Conservation (phyloP, 345 rosid species). For the Euphorbia tirucalli region DNA sequence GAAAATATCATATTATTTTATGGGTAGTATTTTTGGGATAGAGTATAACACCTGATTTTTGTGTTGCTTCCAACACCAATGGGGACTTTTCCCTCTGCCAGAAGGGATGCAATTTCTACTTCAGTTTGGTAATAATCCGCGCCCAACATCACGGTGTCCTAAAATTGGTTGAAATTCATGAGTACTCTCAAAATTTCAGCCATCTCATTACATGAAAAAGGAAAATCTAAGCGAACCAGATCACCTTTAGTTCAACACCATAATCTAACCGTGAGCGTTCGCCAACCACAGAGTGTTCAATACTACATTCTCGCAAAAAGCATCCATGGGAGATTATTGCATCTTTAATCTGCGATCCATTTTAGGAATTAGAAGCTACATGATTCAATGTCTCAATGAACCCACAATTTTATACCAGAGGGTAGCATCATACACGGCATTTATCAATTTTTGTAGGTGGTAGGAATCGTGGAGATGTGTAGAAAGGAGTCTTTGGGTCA, state of each 20-base stretch:
- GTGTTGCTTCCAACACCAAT: slow-evolving; percentile 80
- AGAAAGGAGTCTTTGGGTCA: slow-evolving; percentile 83
- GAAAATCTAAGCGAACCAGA: background rate
- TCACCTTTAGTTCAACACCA: slow-evolving; percentile 85
- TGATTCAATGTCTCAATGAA: slow-evolving; percentile 14
- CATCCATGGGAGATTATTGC: slow-evolving; percentile 95
- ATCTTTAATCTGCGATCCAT: slow-evolving; percentile 56
- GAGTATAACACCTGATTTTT: slow-evolving; percentile 55
- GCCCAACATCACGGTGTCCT: slow-evolving; percentile 92
- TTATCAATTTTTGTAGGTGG: slow-evolving; percentile 90
- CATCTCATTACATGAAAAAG: background rate
- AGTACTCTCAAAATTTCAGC: background rate
- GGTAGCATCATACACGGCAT: slow-evolving; percentile 51
- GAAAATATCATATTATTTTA: background rate
- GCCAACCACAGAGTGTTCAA: slow-evolving; percentile 80
- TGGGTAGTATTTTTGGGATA: background rate
- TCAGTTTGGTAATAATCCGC: slow-evolving; percentile 93
- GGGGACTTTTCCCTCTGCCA: slow-evolving; percentile 85
- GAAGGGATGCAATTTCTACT: slow-evolving; percentile 79
- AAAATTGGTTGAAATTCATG: slow-evolving; percentile 15
- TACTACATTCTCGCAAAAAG: slow-evolving; percentile 75
- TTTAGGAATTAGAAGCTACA: slow-evolving; percentile 17
- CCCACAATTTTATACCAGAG: slow-evolving; percentile 1
- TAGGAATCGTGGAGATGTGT: slow-evolving; percentile 83
- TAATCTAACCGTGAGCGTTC: slow-evolving; percentile 86